phyloP scores from a whole-genome alignment of 2,329 filamentous ascomycete genomes.

The Neonectria neomacrospora region DNA sequence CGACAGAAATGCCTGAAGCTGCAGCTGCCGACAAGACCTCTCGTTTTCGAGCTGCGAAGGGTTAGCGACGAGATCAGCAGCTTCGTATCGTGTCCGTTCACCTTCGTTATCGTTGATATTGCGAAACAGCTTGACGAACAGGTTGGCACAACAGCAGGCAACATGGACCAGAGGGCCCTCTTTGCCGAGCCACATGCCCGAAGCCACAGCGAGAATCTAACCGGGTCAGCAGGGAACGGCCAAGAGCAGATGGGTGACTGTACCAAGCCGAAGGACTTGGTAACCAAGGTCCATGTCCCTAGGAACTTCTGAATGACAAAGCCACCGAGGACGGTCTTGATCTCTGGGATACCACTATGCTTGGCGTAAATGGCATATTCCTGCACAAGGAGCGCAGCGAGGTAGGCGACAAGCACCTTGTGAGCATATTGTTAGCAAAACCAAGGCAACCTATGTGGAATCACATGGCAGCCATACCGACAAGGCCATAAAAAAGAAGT shows the following conservation, averaged over 20 bases:
- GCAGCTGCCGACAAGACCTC: constrained; percentile 94
- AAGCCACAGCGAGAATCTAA: constrained; percentile 88
- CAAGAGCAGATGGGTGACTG: constrained; percentile 41
- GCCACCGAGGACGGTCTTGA: constrained; percentile 94
- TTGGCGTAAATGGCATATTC: constrained; percentile 89
- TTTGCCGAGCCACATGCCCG: constrained; percentile 96
- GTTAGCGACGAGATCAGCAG: constrained; percentile 10
- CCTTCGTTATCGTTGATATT: constrained; percentile 88
- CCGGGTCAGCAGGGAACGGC: constrained; percentile 34
- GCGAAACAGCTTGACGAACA: constrained; percentile 90
- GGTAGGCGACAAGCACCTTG: constrained; percentile 80
- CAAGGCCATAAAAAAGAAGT: constrained; percentile 85
- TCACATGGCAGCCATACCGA: constrained; percentile 68
- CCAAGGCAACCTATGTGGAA: too few relatives aligned
- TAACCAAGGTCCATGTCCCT: constrained; percentile 86
- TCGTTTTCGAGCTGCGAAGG: constrained; percentile 79
- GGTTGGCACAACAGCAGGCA: constrained; percentile 93
- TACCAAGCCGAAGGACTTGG: constrained; percentile 90
- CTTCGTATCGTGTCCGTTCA: constrained; percentile 48
- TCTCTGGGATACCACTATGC: constrained; percentile 96
- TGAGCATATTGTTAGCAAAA: constrained; percentile 29
- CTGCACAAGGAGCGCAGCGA: constrained; percentile 82
- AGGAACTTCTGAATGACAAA: constrained; percentile 92
- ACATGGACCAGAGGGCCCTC: constrained; percentile 96
- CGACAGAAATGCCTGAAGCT: constrained; percentile 91